Base-by-base conservation (phyloP, 805 yeast genomes). In the Candida takata region DNA sequence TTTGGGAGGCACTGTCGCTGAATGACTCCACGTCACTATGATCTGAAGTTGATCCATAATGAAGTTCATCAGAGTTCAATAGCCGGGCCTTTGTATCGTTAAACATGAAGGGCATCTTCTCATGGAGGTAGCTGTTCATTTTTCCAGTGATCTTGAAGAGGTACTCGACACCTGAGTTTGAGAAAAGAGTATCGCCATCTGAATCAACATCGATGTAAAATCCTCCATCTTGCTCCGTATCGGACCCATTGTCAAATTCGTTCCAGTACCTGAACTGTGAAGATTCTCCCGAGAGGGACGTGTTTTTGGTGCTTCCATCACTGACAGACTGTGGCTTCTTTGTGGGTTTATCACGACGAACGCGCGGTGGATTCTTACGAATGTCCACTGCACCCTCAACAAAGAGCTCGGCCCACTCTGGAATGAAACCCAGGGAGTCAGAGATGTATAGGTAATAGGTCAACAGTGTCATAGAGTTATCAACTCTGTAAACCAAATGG, bases 211-310 rank as follows among this genome's bases (percentile, higher is more conserved):
- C 54, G 25, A 66, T 62, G 34, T 61, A 57, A 5, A 62, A 64
- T 6, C 48, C 60, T 24, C 50, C 61, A 24, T 54, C 62, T 23
- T 62, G 65, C 38, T 62, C 74, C 29, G 58, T 72, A 39, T 76
- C 83, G 1, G 79, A 74, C 0, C 71, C 72, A 47, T 77, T 65
- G 47, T 77, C 84, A 50, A 77, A 77, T 56, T 77, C 84, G 48
- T 77, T 77, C 84, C 84, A 77, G 52, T 77, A 77, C 31, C 79
- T 52, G 27, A 49, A 48, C 46, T 34, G 55, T 35, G 46, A 29
- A 2, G 44, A 42, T 34, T 50, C 51, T 26, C 42, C 25, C 36
- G 40, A 21, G 33, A 33, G 29, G 32, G 33, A 21, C 23, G 27
- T 29, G 10, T 36, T 30, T 4, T 31, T 28, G n/a, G 26, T 18